Evolutionary conservation across 495 filamentous ascomycete species (phyloP).

Genomic region (Podospora bellae-mahoneyi): DNA sequence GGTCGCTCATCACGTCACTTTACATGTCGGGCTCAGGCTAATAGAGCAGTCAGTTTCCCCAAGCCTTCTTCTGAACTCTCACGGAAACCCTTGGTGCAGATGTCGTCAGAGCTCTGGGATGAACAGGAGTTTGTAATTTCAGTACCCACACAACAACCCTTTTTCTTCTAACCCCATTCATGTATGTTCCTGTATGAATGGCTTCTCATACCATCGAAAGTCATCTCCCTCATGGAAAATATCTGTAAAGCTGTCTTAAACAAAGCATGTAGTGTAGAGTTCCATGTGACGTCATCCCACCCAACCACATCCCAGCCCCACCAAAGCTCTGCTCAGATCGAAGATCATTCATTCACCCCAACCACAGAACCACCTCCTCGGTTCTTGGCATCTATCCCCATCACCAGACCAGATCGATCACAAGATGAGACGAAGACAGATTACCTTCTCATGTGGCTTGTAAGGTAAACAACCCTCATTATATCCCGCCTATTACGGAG

Average conservation of each 20-base stretch:
- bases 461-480: background rate
- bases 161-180: too few relatives aligned
- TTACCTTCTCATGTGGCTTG: background rate
- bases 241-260: background rate
- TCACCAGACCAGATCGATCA: background rate
- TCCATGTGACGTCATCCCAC: background rate
- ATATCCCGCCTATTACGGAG: background rate
- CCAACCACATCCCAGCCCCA: background rate
- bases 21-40: background rate
- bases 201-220: too few relatives aligned
- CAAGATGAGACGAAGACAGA: background rate
- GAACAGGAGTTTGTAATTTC: background rate
- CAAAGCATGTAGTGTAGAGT: background rate
- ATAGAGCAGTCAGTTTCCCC: background rate
- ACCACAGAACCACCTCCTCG: background rate
- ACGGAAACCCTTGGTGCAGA: background rate
- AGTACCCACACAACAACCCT: too few relatives aligned
- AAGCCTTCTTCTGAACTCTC: background rate
- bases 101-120: background rate
- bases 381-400: background rate
- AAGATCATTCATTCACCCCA: background rate
- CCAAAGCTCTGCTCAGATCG: background rate
- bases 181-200: too few relatives aligned
- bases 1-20: background rate
- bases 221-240: too few relatives aligned